Evolutionary conservation across 2,329 filamentous ascomycete genomes (phyloP).

Genomic region (Cercospora sp.): DNA sequence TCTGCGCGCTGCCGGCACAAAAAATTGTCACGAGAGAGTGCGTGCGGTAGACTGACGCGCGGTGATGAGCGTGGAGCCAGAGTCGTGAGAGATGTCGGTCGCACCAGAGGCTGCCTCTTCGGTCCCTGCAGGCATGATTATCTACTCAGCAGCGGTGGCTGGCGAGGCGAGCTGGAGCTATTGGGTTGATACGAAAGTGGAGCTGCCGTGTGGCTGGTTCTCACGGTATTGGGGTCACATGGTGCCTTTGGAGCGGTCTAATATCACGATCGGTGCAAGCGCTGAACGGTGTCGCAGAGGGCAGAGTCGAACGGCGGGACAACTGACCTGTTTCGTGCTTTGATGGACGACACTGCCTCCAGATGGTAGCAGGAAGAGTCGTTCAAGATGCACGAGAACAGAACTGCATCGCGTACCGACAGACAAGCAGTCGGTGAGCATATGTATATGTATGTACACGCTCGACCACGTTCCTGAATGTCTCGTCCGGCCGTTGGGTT

Average conservation of each 20-base stretch:
- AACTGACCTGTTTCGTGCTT: neutral
- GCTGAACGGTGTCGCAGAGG: neutral
- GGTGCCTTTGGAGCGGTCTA: neutral
- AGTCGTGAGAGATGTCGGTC: neutral
- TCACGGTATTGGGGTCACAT: neutral
- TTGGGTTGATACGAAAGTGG: slow-evolving; percentile 3
- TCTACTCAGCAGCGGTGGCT: neutral
- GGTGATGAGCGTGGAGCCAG: neutral
- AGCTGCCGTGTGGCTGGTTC: neutral
- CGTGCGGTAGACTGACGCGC: neutral
- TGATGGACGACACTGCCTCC: neutral
- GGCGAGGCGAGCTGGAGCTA: neutral
- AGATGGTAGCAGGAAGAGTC: neutral
- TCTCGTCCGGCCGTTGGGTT: neutral
- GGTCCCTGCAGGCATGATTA: neutral
- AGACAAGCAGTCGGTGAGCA: neutral
- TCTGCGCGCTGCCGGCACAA: neutral
- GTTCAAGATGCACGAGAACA: neutral
- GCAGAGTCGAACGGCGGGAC: neutral
- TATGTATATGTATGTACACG: neutral
- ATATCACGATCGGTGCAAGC: neutral
- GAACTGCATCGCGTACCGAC: neutral
- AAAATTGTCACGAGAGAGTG: neutral
- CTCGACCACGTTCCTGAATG: neutral
- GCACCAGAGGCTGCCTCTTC: neutral